Percentiles rank a stretch among this genome's conserved stretches.
These are phyloP conservation scores for Ceratopteris richardii DNA, from an alignment of 75 land plant species.

Conservation along the genomic window DNA sequence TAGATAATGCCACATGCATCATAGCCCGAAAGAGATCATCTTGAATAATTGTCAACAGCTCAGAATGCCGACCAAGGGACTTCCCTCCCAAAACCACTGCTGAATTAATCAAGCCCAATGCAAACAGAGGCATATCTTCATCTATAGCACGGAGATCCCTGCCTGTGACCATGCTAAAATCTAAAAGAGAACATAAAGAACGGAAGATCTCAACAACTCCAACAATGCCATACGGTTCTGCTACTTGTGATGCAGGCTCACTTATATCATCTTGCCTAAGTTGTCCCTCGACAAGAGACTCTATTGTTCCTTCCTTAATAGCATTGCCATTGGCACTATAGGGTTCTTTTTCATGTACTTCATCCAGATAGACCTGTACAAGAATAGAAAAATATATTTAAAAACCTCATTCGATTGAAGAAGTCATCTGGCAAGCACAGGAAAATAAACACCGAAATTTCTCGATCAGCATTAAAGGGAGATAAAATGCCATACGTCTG, in stretches of 20 bases:
- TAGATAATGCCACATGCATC: constrained; percentile 94
- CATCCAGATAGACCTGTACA: neutral
- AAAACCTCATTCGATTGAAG: too few relatives aligned
- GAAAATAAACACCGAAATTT: too few relatives aligned
- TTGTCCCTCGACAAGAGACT: neutral
- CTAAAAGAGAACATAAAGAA: constrained; percentile 84
- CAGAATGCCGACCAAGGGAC: constrained; percentile 62
- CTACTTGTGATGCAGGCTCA: constrained; percentile 23
- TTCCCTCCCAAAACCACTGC: constrained; percentile 88
- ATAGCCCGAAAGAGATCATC: constrained; percentile 87
- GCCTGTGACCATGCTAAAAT: constrained; percentile 53
- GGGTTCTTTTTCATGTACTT: neutral
- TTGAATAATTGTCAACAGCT: constrained; percentile 64
- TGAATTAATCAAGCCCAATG: constrained; percentile 83
- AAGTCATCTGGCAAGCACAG: too few relatives aligned
- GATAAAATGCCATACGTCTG: too few relatives aligned
- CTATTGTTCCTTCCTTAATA: neutral
- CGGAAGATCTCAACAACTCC: constrained; percentile 95
- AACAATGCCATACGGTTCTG: constrained; percentile 88
- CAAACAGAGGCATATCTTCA: constrained; percentile 96
- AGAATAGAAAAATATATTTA: neutral
- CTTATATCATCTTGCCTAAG: constrained; percentile 10
- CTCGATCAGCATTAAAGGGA: too few relatives aligned
- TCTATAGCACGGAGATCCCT: constrained; percentile 60
- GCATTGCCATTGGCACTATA: neutral